Conservation (phyloP, 371 early-diverging fungal genomes). For the Capillidium heterosporum region DNA sequence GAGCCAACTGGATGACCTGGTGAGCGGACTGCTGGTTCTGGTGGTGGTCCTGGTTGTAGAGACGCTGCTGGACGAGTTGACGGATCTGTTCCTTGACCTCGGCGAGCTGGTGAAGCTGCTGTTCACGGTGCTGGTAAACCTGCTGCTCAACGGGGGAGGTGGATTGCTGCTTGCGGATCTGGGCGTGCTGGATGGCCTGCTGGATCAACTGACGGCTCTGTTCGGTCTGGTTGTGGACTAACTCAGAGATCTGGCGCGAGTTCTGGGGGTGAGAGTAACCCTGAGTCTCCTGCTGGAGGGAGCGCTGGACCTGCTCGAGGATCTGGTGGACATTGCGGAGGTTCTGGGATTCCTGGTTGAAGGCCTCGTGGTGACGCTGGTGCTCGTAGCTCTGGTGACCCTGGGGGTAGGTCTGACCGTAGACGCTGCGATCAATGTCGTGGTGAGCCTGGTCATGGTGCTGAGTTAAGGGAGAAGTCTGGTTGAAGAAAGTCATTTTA, state of each 20-base stretch:
- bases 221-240: neutral
- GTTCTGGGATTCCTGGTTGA: neutral
- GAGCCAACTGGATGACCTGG: neutral
- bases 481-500: too few relatives aligned
- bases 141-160: neutral
- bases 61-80: conserved; percentile 3
- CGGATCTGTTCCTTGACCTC: conserved; percentile 2
- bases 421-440: too few relatives aligned
- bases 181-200: neutral
- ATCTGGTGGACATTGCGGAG: neutral
- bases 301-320: neutral
- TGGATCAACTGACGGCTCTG: neutral
- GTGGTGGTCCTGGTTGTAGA: neutral
- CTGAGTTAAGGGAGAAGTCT: too few relatives aligned
- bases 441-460: too few relatives aligned
- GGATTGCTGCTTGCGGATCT: neutral
- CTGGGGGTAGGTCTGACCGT: too few relatives aligned
- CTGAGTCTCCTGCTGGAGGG: neutral
- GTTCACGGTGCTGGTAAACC: neutral
- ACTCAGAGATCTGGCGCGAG: neutral
- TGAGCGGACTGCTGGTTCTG: neutral
- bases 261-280: neutral
- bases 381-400: too few relatives aligned
- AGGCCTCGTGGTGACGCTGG: too few relatives aligned
- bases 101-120: neutral